Conservation (phyloP, 345 rosid genomes). For the Salix suchowensis region DNA sequence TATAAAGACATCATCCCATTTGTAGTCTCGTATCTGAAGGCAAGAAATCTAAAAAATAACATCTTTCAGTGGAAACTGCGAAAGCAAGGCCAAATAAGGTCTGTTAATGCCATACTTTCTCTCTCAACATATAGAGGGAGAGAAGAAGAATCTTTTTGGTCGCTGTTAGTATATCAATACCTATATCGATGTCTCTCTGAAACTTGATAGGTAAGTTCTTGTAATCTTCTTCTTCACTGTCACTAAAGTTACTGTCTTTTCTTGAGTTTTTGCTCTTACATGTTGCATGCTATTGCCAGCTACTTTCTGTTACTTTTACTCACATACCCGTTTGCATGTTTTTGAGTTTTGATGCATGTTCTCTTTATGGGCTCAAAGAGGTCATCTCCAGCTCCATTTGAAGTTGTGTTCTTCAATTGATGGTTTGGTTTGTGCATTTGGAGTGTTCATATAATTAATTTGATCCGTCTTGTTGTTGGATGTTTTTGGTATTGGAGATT, state of each 20-base stretch:
- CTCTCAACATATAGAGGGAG: not conserved
- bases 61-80: not conserved
- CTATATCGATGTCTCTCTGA: not conserved
- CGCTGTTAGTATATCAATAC: not conserved
- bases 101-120: slow-evolving; percentile 1
- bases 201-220: slow-evolving; percentile 18
- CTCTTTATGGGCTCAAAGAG: not conserved
- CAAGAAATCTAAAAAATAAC: not conserved
- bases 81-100: slow-evolving; percentile 15
- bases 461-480: slow-evolving; percentile 6
- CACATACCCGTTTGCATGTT: not conserved
- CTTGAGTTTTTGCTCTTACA: not conserved
- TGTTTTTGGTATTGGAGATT: not conserved
- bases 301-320: slow-evolving; percentile 1
- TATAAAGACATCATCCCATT: slow-evolving; percentile 24
- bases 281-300: slow-evolving; percentile 12
- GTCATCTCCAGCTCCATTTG: not conserved
- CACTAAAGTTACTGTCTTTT: not conserved
- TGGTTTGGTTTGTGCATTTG: slow-evolving; percentile 14
- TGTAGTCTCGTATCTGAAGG: slow-evolving; percentile 7
- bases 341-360: not conserved
- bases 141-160: slow-evolving; percentile 1
- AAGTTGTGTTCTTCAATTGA: slow-evolving; percentile 2
- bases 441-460: not conserved
- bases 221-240: slow-evolving; percentile 13